Base-by-base conservation (phyloP, 139 green algal genomes). In the Asterochloris erici region DNA sequence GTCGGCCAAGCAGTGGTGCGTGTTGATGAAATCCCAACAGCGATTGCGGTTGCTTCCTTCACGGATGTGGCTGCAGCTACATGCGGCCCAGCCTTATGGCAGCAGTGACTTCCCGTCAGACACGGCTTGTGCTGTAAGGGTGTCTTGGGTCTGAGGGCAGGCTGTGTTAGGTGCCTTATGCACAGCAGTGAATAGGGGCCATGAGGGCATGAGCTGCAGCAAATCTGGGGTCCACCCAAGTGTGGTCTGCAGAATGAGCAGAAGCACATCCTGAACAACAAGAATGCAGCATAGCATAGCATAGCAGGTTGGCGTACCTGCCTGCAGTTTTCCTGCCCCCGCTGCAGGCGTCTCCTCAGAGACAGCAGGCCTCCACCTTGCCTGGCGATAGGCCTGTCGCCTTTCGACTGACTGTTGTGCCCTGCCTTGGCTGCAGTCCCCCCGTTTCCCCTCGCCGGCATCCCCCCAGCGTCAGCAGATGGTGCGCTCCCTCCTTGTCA, bases 401-500 rank as follows among this genome's bases (percentile, higher is more conserved):
- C 17, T 9, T 2, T 9, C 10, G 17, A 26, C 66, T 71, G 66
- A 23, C 66, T 71, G 66, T 2, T 71, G 19, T 71, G 66, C 66
- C 21, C 19, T 23, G 10, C 19, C 17, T 23, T 71, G 66, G 21
- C 21, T 26, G 21, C 21, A 71, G 17, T 71, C 66, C 21, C 21
- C 19, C 6, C 66, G 21, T 4, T 71, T 26, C 21, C 19, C 21
- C 1, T 23, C 17, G 66, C 66, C 66, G 17, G 66, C 19, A 71
- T 21, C 77, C 24, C 77, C 77, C 19, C 61, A 28, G 61, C 64
- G 28, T 63, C 38, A 79, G 47, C 76, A 75, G 54, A 21, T 85
- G 60, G 79, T 77, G 64, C 76, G 82, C 60, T 79, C 68, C 24
- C 82, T 85, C 60, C 76, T 85, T 62, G 82, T 85, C 26, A 64